phyloP scores from a whole-genome alignment of 2,329 filamentous ascomycete genomes.

The Eutypella sp. region DNA sequence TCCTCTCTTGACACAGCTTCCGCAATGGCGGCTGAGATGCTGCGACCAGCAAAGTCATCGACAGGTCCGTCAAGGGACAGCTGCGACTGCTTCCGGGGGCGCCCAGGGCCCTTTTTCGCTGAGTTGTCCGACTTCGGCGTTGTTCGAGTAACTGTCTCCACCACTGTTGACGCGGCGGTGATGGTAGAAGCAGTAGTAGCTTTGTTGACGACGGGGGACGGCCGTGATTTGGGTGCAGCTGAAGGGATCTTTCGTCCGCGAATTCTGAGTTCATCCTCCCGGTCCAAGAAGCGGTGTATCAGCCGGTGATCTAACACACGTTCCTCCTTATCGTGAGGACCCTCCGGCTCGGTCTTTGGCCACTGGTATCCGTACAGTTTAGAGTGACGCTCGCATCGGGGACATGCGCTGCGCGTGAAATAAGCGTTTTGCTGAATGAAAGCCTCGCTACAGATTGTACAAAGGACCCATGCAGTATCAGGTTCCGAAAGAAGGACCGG shows the following conservation, averaged over 20 bases:
- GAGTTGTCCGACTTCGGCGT: slow-evolving; percentile 2
- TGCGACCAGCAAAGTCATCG: background rate
- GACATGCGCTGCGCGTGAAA: slow-evolving; percentile 78
- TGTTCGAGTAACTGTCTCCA: background rate
- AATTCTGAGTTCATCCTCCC: slow-evolving; percentile 59
- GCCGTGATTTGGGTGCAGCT: background rate
- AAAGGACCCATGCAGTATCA: slow-evolving; percentile 79
- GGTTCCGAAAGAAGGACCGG: slow-evolving; percentile 69
- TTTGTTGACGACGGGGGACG: background rate
- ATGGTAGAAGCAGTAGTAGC: background rate
- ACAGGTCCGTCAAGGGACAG: background rate
- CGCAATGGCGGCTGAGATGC: background rate
- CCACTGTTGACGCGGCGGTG: background rate
- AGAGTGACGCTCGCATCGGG: slow-evolving; percentile 88
- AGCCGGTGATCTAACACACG: slow-evolving; percentile 78
- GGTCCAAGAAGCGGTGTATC: slow-evolving; percentile 76
- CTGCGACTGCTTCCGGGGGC: slow-evolving; percentile 15
- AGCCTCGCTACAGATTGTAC: slow-evolving; percentile 72
- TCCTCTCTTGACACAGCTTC: slow-evolving; percentile 6
- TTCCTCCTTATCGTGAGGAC: slow-evolving; percentile 66
- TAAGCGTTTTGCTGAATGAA: slow-evolving; percentile 91
- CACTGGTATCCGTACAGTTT: slow-evolving; percentile 93
- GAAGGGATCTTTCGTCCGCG: slow-evolving; percentile 34
- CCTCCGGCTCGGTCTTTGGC: slow-evolving; percentile 88
- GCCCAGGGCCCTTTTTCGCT: slow-evolving; percentile 17